A percentile compares a stretch with the other conserved stretches of the same genome.
These are phyloP conservation scores for Fusarium sp. DNA, from an alignment of 2,329 filamentous ascomycete species.

Conservation along the genomic window DNA sequence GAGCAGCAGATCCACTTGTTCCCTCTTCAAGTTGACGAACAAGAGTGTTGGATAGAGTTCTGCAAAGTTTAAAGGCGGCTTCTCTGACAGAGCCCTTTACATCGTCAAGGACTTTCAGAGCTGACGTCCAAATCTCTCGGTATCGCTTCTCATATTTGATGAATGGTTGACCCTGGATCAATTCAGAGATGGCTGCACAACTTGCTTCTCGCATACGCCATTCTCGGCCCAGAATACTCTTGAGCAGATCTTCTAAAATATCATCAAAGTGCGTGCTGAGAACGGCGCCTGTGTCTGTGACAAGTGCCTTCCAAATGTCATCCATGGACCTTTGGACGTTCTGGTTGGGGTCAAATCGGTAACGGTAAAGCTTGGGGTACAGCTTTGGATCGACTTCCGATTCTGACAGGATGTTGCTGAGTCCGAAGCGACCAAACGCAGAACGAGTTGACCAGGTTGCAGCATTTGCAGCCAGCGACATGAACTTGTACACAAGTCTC, in stretches of 20 bases:
- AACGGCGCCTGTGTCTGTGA: constrained; percentile 83
- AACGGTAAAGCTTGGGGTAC: constrained; percentile 93
- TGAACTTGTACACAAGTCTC: constrained; percentile 96
- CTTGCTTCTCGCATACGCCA: constrained; percentile 95
- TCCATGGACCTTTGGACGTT: constrained; percentile 97
- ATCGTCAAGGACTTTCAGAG: constrained; percentile 93
- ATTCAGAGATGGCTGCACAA: constrained; percentile 87
- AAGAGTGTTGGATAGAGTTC: constrained; percentile 84
- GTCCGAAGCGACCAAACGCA: constrained; percentile 91
- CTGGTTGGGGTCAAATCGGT: constrained; percentile 92
- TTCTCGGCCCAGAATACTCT: constrained; percentile 87
- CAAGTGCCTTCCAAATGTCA: constrained; percentile 95
- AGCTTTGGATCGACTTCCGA: constrained; percentile 90
- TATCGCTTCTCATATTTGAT: constrained; percentile 86
- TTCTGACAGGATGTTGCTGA: constrained; percentile 91
- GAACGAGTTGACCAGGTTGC: constrained; percentile 98
- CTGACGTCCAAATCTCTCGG: constrained; percentile 83
- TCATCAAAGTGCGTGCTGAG: constrained; percentile 86
- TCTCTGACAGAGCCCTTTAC: constrained; percentile 91
- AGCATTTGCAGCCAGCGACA: constrained; percentile 95
- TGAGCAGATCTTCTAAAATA: constrained; percentile 88
- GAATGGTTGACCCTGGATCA: constrained; percentile 83
- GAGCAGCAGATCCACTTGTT: constrained; percentile 74
- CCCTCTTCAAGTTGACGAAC: constrained; percentile 87
- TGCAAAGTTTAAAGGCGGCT: constrained; percentile 84